Percentiles rank a stretch among this genome's conserved stretches.
Conservation (phyloP, 2,329 filamentous ascomycete genomes). For the Aspergillus nomiae region DNA sequence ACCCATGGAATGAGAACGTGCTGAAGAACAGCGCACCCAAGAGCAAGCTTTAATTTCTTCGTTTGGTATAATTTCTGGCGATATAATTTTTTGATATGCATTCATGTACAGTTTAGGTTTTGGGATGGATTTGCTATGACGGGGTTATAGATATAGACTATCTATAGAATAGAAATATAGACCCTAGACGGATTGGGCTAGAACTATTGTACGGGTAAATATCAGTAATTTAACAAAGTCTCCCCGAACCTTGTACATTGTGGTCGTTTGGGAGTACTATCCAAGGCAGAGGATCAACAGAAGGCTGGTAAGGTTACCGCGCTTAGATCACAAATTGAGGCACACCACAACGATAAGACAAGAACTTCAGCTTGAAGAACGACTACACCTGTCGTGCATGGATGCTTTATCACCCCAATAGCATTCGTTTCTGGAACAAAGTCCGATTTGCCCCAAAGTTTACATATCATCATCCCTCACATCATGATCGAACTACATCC, state of each 20-base stretch:
- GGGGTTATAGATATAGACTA: slow-evolving; percentile 6
- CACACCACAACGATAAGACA: not conserved
- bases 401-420: not conserved
- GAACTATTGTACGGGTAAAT: not conserved
- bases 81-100: not conserved
- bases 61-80: not conserved
- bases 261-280: too few species aligned
- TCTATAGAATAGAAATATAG: slow-evolving; percentile 5
- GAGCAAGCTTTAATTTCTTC: slow-evolving; percentile 39
- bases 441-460: not conserved
- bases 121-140: not conserved
- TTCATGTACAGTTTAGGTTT: slow-evolving; percentile 5
- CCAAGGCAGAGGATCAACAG: too few species aligned
- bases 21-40: slow-evolving; percentile 56
- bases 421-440: rapidly evolving
- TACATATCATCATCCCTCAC: not conserved
- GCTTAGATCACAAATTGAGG: too few species aligned
- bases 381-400: not conserved
- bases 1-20: slow-evolving; percentile 63
- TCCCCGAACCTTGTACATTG: too few species aligned
- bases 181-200: not conserved
- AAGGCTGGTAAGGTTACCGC: too few species aligned
- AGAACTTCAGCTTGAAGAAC: not conserved
- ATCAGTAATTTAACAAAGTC: too few species aligned
- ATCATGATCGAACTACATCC: not conserved